These are phyloP conservation scores for Coniferiporia weirii DNA, from an alignment of 1,284 basidiomycete genomes.

Conservation along the genomic window DNA sequence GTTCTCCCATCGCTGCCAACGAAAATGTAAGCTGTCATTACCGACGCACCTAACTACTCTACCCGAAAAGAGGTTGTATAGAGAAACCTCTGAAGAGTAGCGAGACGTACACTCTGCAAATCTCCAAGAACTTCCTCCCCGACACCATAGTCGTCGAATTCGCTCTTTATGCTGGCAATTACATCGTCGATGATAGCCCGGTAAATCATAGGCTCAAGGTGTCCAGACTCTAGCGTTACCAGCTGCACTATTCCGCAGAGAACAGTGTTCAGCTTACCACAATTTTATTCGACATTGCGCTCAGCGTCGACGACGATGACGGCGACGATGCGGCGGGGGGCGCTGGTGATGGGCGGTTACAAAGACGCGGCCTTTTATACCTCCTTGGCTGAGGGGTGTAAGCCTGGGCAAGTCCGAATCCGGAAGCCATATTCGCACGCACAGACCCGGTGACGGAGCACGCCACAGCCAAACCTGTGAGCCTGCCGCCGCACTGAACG, in stretches of 20 bases:
- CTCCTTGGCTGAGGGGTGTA: conserved; percentile 35
- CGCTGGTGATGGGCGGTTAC: conserved; percentile 28
- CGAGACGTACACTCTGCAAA: conserved; percentile 73
- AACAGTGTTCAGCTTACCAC: conserved; percentile 77
- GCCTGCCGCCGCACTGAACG: too few relatives aligned
- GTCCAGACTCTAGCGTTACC: conserved; percentile 49
- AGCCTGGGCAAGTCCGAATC: conserved; percentile 35
- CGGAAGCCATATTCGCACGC: conserved; percentile 39
- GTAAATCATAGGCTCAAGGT: conserved; percentile 85
- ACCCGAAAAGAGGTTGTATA: conserved; percentile 5
- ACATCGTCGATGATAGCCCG: conserved; percentile 97
- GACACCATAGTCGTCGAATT: conserved; percentile 97
- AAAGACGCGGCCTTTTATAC: conserved; percentile 43
- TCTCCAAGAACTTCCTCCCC: conserved; percentile 87
- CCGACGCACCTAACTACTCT: conserved; percentile 1
- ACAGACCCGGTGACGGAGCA: conserved; percentile 31
- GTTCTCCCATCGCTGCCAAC: conserved; percentile 83
- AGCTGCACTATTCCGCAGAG: conserved; percentile 49
- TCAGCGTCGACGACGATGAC: conserved; percentile 31
- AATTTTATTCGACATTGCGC: conserved; percentile 80
- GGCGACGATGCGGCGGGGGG: conserved; percentile 28
- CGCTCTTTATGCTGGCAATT: conserved; percentile 79
- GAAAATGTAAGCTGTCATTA: conserved; percentile 14
- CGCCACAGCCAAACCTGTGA: too few relatives aligned
- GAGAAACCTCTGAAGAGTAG: conserved; percentile 14